Evolutionary conservation across 2,329 filamentous ascomycete species (phyloP).

Genomic region (Plectosphaerella plurivora): DNA sequence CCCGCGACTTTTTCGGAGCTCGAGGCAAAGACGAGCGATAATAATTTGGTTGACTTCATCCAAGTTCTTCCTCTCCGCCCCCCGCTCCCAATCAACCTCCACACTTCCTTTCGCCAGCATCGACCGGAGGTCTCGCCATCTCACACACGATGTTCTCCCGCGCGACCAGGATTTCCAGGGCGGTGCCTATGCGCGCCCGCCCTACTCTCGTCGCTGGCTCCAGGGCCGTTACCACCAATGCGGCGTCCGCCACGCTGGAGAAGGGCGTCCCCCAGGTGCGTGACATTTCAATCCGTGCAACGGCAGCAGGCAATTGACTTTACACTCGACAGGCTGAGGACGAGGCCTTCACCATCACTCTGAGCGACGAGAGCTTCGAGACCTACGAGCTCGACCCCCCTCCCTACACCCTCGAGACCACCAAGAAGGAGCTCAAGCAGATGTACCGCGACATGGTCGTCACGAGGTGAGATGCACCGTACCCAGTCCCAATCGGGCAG

Average conservation of each 20-base stretch:
- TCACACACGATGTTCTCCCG: constrained; percentile 62
- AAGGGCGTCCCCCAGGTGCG: constrained; percentile 57
- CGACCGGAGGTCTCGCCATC: constrained; percentile 24
- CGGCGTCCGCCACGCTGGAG: constrained; percentile 85
- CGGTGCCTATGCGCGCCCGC: constrained; percentile 53
- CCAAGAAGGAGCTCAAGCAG: constrained; percentile 97
- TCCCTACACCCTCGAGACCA: constrained; percentile 84
- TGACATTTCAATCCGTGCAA: constrained; percentile 2
- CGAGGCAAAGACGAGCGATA: constrained; percentile 18
- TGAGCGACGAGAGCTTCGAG: constrained; percentile 99
- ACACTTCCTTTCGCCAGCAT: constrained; percentile 17
- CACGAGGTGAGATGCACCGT: constrained; percentile 63
- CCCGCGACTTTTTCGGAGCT: constrained; percentile 37
- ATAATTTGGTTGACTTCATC: constrained; percentile 16
- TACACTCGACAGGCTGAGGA: constrained; percentile 69
- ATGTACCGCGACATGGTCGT: constrained; percentile 99
- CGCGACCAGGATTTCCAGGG: constrained; percentile 58
- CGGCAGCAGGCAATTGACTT: constrained; percentile 11
- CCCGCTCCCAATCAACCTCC: constrained; percentile 19
- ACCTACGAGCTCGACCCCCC: constrained; percentile 98
- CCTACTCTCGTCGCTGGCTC: constrained; percentile 44
- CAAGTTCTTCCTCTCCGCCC: constrained; percentile 13
- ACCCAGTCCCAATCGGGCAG: no score
- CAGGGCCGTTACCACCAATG: constrained; percentile 89
- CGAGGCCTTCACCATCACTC: constrained; percentile 83